Evolutionary conservation across 129 eudicot species (phyloP).

Genomic region (Escallonia herrerae): DNA sequence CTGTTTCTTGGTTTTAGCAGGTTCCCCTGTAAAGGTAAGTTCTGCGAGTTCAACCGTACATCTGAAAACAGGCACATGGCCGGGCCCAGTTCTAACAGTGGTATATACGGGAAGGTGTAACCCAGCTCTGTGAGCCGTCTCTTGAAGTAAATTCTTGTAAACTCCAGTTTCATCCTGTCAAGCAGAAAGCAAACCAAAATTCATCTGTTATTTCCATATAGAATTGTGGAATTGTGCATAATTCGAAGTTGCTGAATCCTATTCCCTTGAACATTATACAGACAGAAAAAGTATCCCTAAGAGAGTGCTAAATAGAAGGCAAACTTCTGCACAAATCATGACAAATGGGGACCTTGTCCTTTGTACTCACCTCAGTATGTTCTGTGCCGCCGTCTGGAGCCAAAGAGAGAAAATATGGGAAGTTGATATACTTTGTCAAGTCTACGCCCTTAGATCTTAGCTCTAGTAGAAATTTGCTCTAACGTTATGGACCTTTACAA

Average conservation of each 20-base stretch:
- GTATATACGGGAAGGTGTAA: slow-evolving; percentile 22
- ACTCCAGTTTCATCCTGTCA: slow-evolving; percentile 28
- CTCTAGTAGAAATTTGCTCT: no score
- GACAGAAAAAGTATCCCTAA: neutral
- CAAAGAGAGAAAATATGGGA: no score
- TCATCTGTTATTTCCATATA: neutral
- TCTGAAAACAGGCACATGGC: slow-evolving; percentile 19
- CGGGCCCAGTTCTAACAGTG: slow-evolving; percentile 23
- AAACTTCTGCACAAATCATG: no score
- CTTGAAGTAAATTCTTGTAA: slow-evolving; percentile 28
- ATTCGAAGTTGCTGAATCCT: neutral
- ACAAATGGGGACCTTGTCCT: no score
- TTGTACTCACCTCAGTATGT: no score
- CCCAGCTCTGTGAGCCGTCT: slow-evolving; percentile 30
- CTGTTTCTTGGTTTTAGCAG: slow-evolving; percentile 26
- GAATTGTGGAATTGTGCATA: neutral
- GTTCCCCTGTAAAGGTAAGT: slow-evolving; percentile 19
- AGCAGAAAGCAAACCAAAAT: neutral
- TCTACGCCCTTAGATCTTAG: no score
- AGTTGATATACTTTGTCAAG: no score
- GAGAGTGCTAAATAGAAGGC: no score
- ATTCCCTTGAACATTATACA: neutral
- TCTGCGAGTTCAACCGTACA: slow-evolving; percentile 26
- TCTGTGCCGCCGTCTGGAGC: no score
- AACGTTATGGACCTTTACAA: no score